These are phyloP conservation scores for Phytophthora idaei DNA, from an alignment of 352 stramenopile species.

Conservation along the genomic window DNA sequence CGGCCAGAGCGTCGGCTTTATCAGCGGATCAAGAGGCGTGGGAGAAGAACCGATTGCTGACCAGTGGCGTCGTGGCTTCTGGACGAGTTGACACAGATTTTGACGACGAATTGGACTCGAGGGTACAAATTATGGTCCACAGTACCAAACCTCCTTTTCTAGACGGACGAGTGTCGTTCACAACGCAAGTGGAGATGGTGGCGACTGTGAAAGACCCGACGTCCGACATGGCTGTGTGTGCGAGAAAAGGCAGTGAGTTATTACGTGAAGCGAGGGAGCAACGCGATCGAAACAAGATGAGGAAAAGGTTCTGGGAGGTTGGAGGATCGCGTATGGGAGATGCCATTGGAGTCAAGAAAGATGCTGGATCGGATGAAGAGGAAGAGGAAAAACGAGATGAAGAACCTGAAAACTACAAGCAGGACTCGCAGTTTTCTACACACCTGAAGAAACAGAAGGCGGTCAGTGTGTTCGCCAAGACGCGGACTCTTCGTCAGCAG, in stretches of 20 bases:
- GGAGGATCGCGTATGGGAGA: constrained; percentile 97
- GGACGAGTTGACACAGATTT: constrained; percentile 83
- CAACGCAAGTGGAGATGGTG: constrained; percentile 95
- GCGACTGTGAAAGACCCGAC: constrained; percentile 96
- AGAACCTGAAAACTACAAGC: constrained; percentile 93
- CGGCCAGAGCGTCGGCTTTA: constrained; percentile 91
- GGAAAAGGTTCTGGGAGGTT: constrained; percentile 99
- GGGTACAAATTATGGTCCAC: constrained; percentile 97
- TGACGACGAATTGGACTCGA: constrained; percentile 94
- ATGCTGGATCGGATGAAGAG: constrained; percentile 60
- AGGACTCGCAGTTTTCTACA: constrained; percentile 93
- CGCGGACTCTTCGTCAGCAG: constrained; percentile 96
- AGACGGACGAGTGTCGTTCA: constrained; percentile 94
- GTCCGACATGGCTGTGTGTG: constrained; percentile 95
- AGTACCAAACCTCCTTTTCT: constrained; percentile 98
- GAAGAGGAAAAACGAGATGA: constrained; percentile 52
- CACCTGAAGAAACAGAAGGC: constrained; percentile 93
- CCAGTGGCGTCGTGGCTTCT: constrained; percentile 91
- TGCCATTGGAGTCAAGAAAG: constrained; percentile 91
- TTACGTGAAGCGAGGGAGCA: constrained; percentile 81
- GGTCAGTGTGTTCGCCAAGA: constrained; percentile 96
- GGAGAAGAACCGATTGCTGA: constrained; percentile 97
- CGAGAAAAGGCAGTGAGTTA: constrained; percentile 92
- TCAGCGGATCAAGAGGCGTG: constrained; percentile 98
- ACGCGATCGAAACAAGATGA: constrained; percentile 92